Evolutionary conservation across 176 grass and related monocot species (phyloP), one percentile per base, ranked within the genome.

Genomic region (Carex scoparia): DNA sequence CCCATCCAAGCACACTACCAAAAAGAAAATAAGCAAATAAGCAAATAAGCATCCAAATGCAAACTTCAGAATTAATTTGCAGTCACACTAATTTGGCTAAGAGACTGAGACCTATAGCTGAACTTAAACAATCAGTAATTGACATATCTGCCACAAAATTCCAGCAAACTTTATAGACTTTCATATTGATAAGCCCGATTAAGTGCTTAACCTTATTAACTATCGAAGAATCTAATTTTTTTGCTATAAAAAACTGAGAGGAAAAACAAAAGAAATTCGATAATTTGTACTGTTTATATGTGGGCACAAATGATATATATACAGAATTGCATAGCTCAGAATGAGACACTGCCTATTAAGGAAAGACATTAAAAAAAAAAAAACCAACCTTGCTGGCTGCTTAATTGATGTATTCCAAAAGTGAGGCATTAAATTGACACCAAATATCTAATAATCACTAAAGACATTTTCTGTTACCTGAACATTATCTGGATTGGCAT

Each of bases 1-100:
- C 42, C 92, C 92, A 62, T 97, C 92, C 85, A 97, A 94, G 78
- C 94, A 92, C 88, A 92, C 94, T 94, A 83, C 60, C 88, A 81
- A 51, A 7, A 46, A 23, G 2, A 61, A 4, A 58, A 13, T 18
- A 78, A 1, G 8, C 14, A 4, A 58, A 13, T 18, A 78, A 1
- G 8, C 14, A 49, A 32, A 44, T 9, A 71, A 71, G 38, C 7
- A 61, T 33, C 51, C 4, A 19, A 71, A 81, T 66, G 42, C 48
- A 27, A 77, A 69, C 65, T 51, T 13, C 8, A 28, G 10, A 51
- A 69, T 16, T 28, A 53, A 49, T 14, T 55, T 32, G 1, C 19
- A 76, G 23, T 13, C 55, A 19, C 72, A 76, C 27, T 15, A 48
- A 48, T 12, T 48, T 12, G 4, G 12, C 1, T 63, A 63, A 28